These are phyloP conservation scores for Prinsepia uniflora DNA, from an alignment of 306 rosid genomes.

Conservation along the genomic window DNA sequence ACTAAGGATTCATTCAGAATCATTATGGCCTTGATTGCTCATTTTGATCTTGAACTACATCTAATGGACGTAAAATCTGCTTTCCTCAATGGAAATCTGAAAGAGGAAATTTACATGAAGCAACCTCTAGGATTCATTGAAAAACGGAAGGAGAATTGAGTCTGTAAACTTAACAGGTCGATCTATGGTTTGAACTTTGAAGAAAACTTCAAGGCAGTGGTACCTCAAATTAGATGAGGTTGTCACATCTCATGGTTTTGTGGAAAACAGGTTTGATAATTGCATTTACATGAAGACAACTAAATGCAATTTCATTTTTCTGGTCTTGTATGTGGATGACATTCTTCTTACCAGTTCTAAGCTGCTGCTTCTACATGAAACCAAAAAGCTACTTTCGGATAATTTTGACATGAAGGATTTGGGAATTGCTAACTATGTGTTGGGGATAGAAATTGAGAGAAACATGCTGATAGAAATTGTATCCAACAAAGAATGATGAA, in stretches of 20 bases:
- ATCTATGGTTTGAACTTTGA: no score
- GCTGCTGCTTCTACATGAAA: not conserved
- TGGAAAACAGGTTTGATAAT: not conserved
- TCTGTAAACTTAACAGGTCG: no score
- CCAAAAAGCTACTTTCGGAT: not conserved
- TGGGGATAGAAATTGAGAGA: not conserved
- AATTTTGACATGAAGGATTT: not conserved
- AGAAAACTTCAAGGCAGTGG: no score
- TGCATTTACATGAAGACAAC: not conserved
- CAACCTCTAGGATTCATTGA: not conserved
- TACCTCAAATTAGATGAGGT: not conserved
- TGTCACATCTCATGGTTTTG: not conserved
- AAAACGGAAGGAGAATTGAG: no score
- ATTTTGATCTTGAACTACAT: no score
- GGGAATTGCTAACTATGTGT: not conserved
- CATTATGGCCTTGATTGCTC: no score
- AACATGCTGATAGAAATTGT: no score
- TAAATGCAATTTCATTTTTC: not conserved
- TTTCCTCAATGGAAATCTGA: no score
- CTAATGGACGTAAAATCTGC: no score
- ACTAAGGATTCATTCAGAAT: no score
- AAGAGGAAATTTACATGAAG: not conserved
- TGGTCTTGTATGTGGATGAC: not conserved
- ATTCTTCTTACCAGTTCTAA: not conserved
- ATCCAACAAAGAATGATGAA: no score